phyloP scores from a whole-genome alignment of 2,329 filamentous ascomycete genomes.

The Colletotrichum phormii region DNA sequence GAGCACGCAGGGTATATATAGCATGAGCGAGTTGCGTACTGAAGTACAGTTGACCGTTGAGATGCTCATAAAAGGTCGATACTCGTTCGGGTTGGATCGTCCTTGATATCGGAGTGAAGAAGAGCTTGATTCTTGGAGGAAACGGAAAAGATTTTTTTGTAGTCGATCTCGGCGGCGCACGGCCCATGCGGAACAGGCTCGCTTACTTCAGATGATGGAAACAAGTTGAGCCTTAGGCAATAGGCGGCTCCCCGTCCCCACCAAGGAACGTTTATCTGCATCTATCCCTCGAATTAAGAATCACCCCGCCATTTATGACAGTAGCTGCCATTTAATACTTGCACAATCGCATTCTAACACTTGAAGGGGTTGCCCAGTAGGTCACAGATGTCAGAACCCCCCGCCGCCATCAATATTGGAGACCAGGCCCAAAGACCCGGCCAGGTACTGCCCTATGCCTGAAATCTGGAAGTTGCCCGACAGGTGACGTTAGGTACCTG shows the following conservation, averaged over 20 bases:
- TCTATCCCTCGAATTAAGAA: neutral
- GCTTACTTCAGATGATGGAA: neutral
- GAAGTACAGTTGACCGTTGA: neutral
- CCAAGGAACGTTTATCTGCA: neutral
- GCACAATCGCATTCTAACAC: slow-evolving; percentile 4
- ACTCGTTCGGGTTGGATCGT: neutral
- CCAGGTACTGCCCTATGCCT: slow-evolving; percentile 15
- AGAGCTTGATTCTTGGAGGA: neutral
- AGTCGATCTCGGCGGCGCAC: neutral
- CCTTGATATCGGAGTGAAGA: neutral
- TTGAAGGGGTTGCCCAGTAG: slow-evolving; percentile 7
- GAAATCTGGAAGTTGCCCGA: slow-evolving; percentile 1
- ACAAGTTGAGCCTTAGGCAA: neutral
- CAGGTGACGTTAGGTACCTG: neutral
- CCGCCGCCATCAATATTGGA: slow-evolving; percentile 1
- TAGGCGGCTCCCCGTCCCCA: too few relatives aligned
- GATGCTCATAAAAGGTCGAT: neutral
- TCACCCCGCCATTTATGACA: neutral
- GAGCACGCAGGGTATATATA: neutral
- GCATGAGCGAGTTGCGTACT: too few relatives aligned
- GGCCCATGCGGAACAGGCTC: neutral
- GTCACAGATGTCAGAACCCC: neutral
- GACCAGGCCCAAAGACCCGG: neutral
- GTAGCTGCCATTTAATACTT: neutral
- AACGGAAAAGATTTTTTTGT: slow-evolving; percentile 2